Percentiles rank a stretch among this genome's conserved stretches.
phyloP scores from a whole-genome alignment of 2,329 filamentous ascomycete genomes.

The Cadophora sp. region DNA sequence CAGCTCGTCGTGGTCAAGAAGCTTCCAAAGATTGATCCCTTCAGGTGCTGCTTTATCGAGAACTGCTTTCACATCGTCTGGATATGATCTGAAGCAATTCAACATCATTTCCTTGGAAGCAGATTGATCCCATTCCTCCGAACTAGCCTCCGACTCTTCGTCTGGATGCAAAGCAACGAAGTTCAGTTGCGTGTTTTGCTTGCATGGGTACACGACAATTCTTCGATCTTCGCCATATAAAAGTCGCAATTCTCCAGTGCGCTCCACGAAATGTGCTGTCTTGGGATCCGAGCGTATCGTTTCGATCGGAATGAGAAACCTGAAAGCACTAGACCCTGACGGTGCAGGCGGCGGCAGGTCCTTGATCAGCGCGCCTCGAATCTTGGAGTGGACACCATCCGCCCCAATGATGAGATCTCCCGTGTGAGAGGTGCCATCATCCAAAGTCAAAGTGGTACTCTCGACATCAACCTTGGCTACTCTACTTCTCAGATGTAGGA shows the following conservation, averaged over 20 bases:
- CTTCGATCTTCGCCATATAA: constrained; percentile 53
- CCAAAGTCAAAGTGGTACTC: constrained; percentile 52
- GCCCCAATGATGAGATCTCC: constrained; percentile 62
- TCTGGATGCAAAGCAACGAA: constrained; percentile 61
- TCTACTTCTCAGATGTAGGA: constrained; percentile 51
- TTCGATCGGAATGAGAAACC: constrained; percentile 36
- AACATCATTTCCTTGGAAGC: constrained; percentile 49
- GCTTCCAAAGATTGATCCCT: constrained; percentile 61
- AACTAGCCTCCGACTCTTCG: constrained; percentile 43
- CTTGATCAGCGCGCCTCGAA: constrained; percentile 1
- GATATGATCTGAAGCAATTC: constrained; percentile 51
- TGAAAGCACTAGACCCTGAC: constrained; percentile 29
- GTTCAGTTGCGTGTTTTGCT: constrained; percentile 53
- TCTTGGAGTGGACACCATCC: constrained; percentile 53
- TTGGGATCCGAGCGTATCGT: constrained; percentile 45
- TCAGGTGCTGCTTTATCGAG: constrained; percentile 51
- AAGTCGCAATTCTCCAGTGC: constrained; percentile 45
- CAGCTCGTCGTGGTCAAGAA: constrained; percentile 67
- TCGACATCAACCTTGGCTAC: constrained; percentile 53
- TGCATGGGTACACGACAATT: constrained; percentile 56
- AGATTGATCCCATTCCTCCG: constrained; percentile 49
- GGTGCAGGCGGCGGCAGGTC: neutral
- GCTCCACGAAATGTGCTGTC: constrained; percentile 45
- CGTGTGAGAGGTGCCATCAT: constrained; percentile 51
- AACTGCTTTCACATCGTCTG: constrained; percentile 41